These are phyloP conservation scores for Eimeria acervulina DNA, from an alignment of 169 alveolate genomes.

Conservation along the genomic window DNA sequence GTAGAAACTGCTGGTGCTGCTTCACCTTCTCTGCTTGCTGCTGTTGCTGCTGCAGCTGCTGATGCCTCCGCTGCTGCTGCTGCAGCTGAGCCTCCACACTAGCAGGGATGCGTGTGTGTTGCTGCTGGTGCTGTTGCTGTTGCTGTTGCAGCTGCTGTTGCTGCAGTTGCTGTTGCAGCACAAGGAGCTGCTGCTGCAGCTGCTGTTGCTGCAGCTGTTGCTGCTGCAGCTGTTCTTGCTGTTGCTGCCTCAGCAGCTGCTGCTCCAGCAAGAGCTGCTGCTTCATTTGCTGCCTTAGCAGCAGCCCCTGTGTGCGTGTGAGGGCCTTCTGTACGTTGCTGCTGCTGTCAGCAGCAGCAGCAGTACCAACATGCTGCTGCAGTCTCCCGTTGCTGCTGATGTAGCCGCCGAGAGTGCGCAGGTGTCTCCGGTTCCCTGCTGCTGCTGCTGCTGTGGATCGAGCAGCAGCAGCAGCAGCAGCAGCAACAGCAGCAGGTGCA, in stretches of 20 bases:
- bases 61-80: conserved; percentile 33
- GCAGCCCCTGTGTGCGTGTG: too few relatives aligned
- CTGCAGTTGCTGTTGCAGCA: conserved; percentile 22
- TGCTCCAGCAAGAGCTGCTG: too few relatives aligned
- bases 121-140: conserved; percentile 12
- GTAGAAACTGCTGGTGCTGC: conserved; percentile 39
- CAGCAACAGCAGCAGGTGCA: conserved; percentile 20
- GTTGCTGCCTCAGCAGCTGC: not conserved
- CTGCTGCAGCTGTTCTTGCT: conserved; percentile 37
- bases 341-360: conserved; percentile 27
- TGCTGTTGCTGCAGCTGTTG: conserved; percentile 30
- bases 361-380: not conserved
- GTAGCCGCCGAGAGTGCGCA: conserved; percentile 6
- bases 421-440: conserved; percentile 36
- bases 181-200: not conserved
- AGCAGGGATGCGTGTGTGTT: too few relatives aligned
- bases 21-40: not conserved
- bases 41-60: conserved; percentile 38
- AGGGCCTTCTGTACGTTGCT: too few relatives aligned
- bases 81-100: not conserved
- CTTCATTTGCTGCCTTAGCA: too few relatives aligned
- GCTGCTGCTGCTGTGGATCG: conserved; percentile 39
- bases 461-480: conserved; percentile 57
- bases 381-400: not conserved
- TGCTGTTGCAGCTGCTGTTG: conserved; percentile 37